A percentile compares a stretch with the other conserved stretches of the same genome.
Conservation (phyloP, 2,329 filamentous ascomycete species). For the Botrytis porri region DNA sequence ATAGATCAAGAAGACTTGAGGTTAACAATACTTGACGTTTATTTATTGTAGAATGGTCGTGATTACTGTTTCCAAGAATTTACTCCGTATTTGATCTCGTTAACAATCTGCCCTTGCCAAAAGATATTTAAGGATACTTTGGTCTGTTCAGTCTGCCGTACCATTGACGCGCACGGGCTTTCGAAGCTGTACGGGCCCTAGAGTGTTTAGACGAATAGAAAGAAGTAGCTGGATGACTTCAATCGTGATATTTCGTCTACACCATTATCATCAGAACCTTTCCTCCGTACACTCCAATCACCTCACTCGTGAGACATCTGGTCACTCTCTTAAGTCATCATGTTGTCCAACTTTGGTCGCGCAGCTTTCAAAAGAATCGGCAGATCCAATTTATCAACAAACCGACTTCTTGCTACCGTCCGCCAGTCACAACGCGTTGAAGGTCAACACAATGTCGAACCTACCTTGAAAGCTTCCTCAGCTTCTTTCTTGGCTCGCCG, state of each 20-base stretch:
- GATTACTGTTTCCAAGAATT: not conserved
- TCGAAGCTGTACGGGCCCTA: not conserved
- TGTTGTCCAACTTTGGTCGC: conserved; percentile 38
- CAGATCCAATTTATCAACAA: conserved; percentile 31
- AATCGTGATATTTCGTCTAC: not conserved
- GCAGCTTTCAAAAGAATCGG: conserved; percentile 33
- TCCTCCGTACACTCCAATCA: conserved; percentile 18
- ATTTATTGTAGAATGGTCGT: not conserved
- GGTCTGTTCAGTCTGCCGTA: not conserved
- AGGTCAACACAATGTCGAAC: conserved; percentile 22
- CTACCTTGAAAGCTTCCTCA: conserved; percentile 22
- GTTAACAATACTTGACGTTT: not conserved
- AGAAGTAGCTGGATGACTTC: not conserved
- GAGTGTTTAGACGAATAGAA: conserved; percentile 14
- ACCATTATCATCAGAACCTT: not conserved
- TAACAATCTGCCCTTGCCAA: not conserved
- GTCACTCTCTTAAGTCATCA: conserved; percentile 23
- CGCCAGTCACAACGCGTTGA: conserved; percentile 33
- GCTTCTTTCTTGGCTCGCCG: conserved; percentile 19
- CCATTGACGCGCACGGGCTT: not conserved
- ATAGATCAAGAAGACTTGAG: not conserved
- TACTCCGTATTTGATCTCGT: not conserved
- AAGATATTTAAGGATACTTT: not conserved
- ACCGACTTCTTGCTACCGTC: conserved; percentile 28
- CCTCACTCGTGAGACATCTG: conserved; percentile 1